These are phyloP conservation scores for Globisporangium echinulatum DNA, from an alignment of 352 stramenopile species.

Conservation along the genomic window DNA sequence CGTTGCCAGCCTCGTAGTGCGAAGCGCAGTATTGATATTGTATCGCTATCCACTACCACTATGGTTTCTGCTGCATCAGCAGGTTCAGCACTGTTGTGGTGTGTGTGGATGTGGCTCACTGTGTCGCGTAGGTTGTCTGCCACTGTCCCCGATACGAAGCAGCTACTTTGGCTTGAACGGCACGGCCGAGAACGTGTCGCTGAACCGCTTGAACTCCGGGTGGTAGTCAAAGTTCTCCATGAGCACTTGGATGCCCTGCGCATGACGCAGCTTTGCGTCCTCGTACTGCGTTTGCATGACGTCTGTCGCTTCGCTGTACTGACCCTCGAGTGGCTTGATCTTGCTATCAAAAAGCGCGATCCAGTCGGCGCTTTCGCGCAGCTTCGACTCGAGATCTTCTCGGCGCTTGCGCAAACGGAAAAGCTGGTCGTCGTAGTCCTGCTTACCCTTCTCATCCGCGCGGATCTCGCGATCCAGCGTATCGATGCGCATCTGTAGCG, in stretches of 20 bases:
- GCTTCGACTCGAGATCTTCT: constrained; percentile 47
- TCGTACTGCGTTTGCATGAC: constrained; percentile 80
- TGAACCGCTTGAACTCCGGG: constrained; percentile 85
- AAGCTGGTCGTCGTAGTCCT: constrained; percentile 75
- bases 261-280: constrained; percentile 80
- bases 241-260: constrained; percentile 75
- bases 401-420: constrained; percentile 46
- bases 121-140: neutral
- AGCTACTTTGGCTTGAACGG: constrained; percentile 64
- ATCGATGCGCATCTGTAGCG: constrained; percentile 50
- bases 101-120: too few relatives aligned
- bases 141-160: neutral
- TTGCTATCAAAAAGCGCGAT: constrained; percentile 66
- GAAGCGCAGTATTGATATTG: too few relatives aligned
- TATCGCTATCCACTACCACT: too few relatives aligned
- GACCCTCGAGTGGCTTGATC: constrained; percentile 59
- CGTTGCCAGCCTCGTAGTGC: too few relatives aligned
- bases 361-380: constrained; percentile 50
- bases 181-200: constrained; percentile 80
- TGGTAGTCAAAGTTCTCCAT: constrained; percentile 89
- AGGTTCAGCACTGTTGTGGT: too few relatives aligned
- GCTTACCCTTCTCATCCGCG: constrained; percentile 69
- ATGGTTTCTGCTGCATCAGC: too few relatives aligned
- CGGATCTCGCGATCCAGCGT: constrained; percentile 63
- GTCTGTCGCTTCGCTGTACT: constrained; percentile 68